Evolutionary conservation across 768 basidiomycete species (phyloP).

Genomic region (Tylopilus cervinicoccineus): DNA sequence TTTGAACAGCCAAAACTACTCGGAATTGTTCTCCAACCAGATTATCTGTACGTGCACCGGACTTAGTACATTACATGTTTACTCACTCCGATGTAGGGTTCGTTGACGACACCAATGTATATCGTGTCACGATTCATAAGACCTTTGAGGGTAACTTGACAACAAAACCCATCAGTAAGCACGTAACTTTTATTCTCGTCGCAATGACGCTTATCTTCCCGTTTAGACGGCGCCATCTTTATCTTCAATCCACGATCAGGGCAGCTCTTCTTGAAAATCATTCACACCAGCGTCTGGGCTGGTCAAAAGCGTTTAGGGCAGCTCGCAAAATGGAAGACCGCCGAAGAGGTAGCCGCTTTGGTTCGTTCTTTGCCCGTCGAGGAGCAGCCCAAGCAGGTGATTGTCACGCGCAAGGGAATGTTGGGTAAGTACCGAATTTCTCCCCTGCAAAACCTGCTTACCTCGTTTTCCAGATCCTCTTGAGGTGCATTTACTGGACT

Average conservation of each 20-base stretch:
- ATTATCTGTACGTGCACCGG: slow-evolving; percentile 71
- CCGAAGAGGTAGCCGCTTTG: slow-evolving; percentile 98
- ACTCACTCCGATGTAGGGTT: slow-evolving; percentile 61
- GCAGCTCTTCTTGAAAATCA: slow-evolving; percentile 97
- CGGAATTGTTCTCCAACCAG: slow-evolving; percentile 95
- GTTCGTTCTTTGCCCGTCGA: slow-evolving; percentile 98
- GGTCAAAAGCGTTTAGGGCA: slow-evolving; percentile 99
- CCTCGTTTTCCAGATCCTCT: slow-evolving; percentile 60
- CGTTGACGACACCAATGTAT: slow-evolving; percentile 99
- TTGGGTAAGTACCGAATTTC: slow-evolving; percentile 51
- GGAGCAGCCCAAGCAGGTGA: slow-evolving; percentile 99
- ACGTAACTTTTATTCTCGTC: neutral
- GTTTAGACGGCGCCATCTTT: slow-evolving; percentile 87
- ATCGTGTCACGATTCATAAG: slow-evolving; percentile 98
- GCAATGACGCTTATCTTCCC: neutral
- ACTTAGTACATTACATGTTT: neutral
- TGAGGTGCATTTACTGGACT: slow-evolving; percentile 98
- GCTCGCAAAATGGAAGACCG: slow-evolving; percentile 99
- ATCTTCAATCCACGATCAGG: slow-evolving; percentile 99
- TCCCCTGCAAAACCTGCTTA: neutral
- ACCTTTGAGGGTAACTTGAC: slow-evolving; percentile 99
- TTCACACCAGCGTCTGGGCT: slow-evolving; percentile 99
- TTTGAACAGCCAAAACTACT: slow-evolving; percentile 97
- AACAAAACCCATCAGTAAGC: slow-evolving; percentile 93
- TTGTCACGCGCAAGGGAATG: slow-evolving; percentile 99